Evolutionary conservation across 345 rosid species (phyloP), one percentile per base, ranked within the genome.

Genomic region (Draba incana): DNA sequence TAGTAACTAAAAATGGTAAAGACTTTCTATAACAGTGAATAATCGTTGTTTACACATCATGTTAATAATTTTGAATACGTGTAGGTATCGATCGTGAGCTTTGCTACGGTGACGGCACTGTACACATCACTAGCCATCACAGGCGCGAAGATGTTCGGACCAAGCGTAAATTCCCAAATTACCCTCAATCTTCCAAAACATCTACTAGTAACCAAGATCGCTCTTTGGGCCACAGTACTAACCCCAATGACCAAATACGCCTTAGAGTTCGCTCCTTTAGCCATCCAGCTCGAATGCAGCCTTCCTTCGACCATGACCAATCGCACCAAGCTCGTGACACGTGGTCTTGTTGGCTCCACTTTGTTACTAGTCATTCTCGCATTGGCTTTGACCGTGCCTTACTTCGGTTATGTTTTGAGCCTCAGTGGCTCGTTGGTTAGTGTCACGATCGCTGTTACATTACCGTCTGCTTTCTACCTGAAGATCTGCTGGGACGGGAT

Each of bases 241-340:
- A 86, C 92, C 3, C 97, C 95, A 24, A 80, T 88, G 86, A 86
- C 97, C 50, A 88, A 91, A 62, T 91, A 88, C 44, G 92, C 96
- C 3, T 84, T 88, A 2, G 87, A 85, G 74, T 88, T 86, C 16
- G 83, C 88, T 10, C 92, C 97, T n/a, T 72, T 88, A 37, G 88
- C 97, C 25, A 85, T 88, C 71, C 91, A 88, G 72, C 77, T 86
- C 1, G 86, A 90, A 54, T 82, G 50, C 20, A 67, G 54, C 62
- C 88, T 90, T 39, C 89, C 91, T 6, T 5, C 24, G 7, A 77
- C 86, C 5, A 48, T 88, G 75, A 74, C 67, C 10, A 61, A 77
- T 31, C 69, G 77, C 2, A 44, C 24, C 8, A 85, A 80, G 64
- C 71, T 75, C 70, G 50, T 83, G n/a, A 47, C 83, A 20, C 72